Base-by-base conservation (phyloP, 306 rosid genomes). In the Geum urbanum region DNA sequence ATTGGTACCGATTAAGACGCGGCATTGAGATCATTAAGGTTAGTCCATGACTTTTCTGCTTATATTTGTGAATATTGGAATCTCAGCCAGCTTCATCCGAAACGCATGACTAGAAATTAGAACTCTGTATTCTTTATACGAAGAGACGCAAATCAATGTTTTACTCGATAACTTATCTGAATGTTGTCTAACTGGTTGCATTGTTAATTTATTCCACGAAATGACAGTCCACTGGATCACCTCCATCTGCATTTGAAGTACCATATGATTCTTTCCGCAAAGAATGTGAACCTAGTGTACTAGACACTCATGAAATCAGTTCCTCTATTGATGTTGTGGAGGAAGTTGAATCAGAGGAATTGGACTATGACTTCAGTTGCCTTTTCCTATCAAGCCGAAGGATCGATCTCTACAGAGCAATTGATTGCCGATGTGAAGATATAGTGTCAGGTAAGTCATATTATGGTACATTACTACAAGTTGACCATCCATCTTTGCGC, bases 181-280 rank as follows among this genome's bases (percentile, higher is more conserved):
- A 20, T 53, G 22, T 19, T 52, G 20, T 3, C 20, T 51, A 0
- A 16, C 19, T 48, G 50, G 14, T n/a, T 12, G 47, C 44, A 6
- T 9, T 5, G 24, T 65, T n/a, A n/a, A n/a, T 14, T 57, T 32
- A 2, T 32, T 57, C 1, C 19, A 61, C 83, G 84, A 71, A 85
- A 79, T 85, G 87, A 83, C 98, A 94, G 98, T 89, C 92, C 64
- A 90, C 90, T 81, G 98, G 98, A 76, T 90, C 94, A 77, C 98
- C 98, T 86, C 98, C 95, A 53, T 94, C 96, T 77, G 92, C 98
- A 64, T 94, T 94, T 84, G 80, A 75, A 74, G 82, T 94, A 74
- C 97, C 96, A 1, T 90, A 90, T 58, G 79, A 94, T 73, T 85
- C 92, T 84, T 94, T 88, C 87, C 76, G 77, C 80, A 83, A 81